A percentile compares a stretch with the other conserved stretches of the same genome.
These are phyloP conservation scores for Thymus quinquecostatus DNA, from an alignment of 257 asterid genomes.

Conservation along the genomic window DNA sequence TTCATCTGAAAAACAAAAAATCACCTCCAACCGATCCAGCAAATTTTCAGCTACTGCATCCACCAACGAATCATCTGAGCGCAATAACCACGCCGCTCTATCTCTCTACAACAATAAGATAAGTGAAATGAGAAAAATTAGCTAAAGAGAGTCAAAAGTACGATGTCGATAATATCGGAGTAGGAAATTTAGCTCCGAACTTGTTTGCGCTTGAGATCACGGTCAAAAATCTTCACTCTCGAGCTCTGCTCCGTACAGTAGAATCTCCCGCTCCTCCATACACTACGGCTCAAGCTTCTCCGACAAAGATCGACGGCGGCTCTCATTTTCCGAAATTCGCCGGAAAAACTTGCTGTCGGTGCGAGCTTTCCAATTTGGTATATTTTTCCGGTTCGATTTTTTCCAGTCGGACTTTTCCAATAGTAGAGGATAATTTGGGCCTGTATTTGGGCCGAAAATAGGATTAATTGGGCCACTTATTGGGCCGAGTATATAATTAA, in stretches of 20 bases:
- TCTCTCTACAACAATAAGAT: slow-evolving; percentile 41
- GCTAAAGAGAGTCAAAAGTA: background rate
- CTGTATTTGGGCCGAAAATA: slow-evolving; percentile 20
- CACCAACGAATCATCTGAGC: slow-evolving; percentile 65
- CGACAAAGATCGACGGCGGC: slow-evolving; percentile 43
- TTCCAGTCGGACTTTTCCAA: slow-evolving; percentile 29
- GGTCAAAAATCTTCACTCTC: slow-evolving; percentile 75
- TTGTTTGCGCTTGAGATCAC: slow-evolving; percentile 87
- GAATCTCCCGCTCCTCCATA: slow-evolving; percentile 38
- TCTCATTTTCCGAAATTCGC: slow-evolving; percentile 45
- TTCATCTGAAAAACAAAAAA: too few species aligned
- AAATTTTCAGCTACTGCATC: slow-evolving; percentile 89
- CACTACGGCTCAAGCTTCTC: slow-evolving; percentile 34
- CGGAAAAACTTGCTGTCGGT: background rate
- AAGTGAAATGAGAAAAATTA: background rate
- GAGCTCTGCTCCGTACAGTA: slow-evolving; percentile 68
- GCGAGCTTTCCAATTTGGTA: background rate
- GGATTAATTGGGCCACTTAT: too few species aligned
- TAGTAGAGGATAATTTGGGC: slow-evolving; percentile 2
- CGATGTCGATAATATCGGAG: background rate
- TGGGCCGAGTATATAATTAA: background rate
- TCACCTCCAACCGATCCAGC: slow-evolving; percentile 89
- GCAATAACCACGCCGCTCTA: slow-evolving; percentile 95
- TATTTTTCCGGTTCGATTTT: slow-evolving; percentile 31
- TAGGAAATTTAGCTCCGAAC: slow-evolving; percentile 39